Evolutionary conservation across 2,329 filamentous ascomycete genomes (phyloP).

Genomic region (Parascedosporium putredinis): DNA sequence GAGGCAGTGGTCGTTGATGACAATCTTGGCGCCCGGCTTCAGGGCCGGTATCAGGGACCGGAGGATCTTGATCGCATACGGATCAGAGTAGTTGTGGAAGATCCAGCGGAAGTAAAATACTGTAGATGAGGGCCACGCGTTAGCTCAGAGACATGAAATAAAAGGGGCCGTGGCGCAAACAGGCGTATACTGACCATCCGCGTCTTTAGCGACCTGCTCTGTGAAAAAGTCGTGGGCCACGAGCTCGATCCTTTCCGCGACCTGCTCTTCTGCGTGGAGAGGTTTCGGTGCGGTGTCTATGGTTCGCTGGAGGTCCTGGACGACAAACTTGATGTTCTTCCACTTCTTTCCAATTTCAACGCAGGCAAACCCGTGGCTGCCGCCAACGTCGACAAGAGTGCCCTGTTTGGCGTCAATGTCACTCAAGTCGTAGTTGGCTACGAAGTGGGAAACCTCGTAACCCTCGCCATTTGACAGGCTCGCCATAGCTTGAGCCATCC

Average conservation of each 20-base stretch:
- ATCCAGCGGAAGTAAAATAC: constrained; percentile 50
- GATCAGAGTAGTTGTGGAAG: constrained; percentile 50
- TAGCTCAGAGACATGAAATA: not conserved
- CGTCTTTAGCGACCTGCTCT: constrained; percentile 41
- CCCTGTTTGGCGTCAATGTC: constrained; percentile 32
- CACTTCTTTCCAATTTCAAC: constrained; percentile 40
- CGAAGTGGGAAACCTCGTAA: constrained; percentile 41
- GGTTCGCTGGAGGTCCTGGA: constrained; percentile 41
- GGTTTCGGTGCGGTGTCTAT: constrained; percentile 35
- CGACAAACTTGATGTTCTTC: constrained; percentile 41
- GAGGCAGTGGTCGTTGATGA: constrained; percentile 36
- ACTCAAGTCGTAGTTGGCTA: constrained; percentile 43
- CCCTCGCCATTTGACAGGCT: constrained; percentile 45
- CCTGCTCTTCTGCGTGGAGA: constrained; percentile 25
- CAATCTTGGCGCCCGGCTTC: constrained; percentile 40
- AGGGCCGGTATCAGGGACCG: constrained; percentile 41
- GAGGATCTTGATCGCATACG: constrained; percentile 37
- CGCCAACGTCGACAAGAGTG: constrained; percentile 48
- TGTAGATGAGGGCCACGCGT: not conserved
- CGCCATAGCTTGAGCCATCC: constrained; percentile 46
- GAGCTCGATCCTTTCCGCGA: constrained; percentile 29
- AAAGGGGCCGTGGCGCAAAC: not conserved
- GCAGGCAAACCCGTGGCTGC: constrained; percentile 45
- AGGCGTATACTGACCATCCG: constrained; percentile 31
- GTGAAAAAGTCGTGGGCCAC: constrained; percentile 47